These are phyloP conservation scores for Carex pumila DNA, from an alignment of 176 grass and related monocot genomes.

Conservation along the genomic window DNA sequence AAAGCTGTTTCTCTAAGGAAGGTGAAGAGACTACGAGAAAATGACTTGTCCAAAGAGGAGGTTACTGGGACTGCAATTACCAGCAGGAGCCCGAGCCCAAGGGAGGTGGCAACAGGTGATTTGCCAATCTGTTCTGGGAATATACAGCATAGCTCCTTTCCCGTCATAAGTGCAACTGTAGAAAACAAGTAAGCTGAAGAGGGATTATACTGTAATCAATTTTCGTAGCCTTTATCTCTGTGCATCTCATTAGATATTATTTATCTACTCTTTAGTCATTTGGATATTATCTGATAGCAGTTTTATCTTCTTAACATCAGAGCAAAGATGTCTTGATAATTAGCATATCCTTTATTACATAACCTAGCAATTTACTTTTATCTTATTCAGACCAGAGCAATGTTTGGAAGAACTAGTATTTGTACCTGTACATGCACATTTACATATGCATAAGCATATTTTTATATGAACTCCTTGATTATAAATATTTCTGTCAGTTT, in stretches of 20 bases:
- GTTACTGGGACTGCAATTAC: not conserved
- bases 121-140: conserved; percentile 19
- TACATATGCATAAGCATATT: not conserved
- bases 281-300: not conserved
- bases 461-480: not conserved
- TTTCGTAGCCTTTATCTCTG: not conserved
- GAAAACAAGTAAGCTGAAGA: conserved; percentile 50
- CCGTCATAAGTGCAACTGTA: conserved; percentile 39
- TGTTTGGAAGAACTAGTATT: not conserved
- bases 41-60: conserved; percentile 8
- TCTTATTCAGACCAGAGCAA: not conserved
- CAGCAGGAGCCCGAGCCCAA: conserved; percentile 13
- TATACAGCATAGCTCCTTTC: conserved; percentile 49
- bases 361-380: not conserved
- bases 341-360: not conserved
- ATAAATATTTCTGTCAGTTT: not conserved
- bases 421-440: not conserved
- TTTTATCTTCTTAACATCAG: not conserved
- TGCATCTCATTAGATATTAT: not conserved
- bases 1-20: not conserved
- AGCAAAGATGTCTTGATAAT: not conserved
- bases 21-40: not conserved
- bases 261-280: not conserved
- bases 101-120: conserved; percentile 21
- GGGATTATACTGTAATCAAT: not conserved